These are phyloP conservation scores for Camelina sativa DNA, from an alignment of 345 rosid genomes.

Conservation along the genomic window DNA sequence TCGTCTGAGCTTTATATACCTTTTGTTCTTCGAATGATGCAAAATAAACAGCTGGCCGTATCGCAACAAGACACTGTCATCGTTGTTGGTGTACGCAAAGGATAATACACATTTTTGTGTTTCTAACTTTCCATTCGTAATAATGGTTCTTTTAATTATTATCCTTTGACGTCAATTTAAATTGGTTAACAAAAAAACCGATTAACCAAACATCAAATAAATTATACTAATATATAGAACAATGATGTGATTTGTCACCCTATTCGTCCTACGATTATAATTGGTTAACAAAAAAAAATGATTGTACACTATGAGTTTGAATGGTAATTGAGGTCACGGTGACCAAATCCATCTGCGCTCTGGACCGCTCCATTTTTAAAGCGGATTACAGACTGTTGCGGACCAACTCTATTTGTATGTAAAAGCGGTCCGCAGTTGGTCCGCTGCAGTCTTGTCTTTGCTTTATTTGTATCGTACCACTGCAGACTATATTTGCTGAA, in stretches of 20 bases:
- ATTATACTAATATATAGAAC: not conserved
- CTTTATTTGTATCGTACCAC: no score
- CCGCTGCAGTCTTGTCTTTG: no score
- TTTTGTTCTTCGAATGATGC: slow-evolving; percentile 38
- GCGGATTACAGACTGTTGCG: no score
- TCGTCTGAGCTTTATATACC: slow-evolving; percentile 28
- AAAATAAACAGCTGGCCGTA: slow-evolving; percentile 42
- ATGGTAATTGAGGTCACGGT: no score
- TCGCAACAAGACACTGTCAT: slow-evolving; percentile 42
- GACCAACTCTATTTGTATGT: no score
- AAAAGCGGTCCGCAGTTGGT: no score
- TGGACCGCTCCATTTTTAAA: no score
- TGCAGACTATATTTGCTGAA: no score
- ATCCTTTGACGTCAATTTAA: not conserved
- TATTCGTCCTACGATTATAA: not conserved
- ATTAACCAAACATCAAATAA: not conserved
- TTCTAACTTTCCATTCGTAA: slow-evolving; percentile 18
- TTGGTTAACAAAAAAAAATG: not conserved
- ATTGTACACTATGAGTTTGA: no score
- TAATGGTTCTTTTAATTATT: slow-evolving; percentile 1
- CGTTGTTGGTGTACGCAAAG: slow-evolving; percentile 37
- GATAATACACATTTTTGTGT: slow-evolving; percentile 31
- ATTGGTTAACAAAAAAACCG: no score
- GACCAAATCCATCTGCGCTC: no score
- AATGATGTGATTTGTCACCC: not conserved